phyloP scores from a whole-genome alignment of 257 asterid species.

The Prunella vulgaris region DNA sequence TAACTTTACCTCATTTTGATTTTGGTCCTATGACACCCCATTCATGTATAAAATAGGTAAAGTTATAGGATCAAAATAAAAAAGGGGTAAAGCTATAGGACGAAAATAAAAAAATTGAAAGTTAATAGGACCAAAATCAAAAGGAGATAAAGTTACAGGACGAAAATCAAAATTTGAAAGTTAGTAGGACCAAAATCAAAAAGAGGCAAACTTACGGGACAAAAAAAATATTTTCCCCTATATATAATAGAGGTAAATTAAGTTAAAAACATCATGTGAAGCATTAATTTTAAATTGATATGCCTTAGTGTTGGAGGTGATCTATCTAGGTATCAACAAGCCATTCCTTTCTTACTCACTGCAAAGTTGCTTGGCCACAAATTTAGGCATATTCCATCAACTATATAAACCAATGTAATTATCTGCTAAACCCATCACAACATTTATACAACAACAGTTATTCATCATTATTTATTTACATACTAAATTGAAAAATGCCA shows the following conservation, averaged over 20 bases:
- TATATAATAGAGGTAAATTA: neutral
- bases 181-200: too few species aligned
- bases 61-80: too few species aligned
- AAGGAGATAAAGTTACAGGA: too few species aligned
- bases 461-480: neutral
- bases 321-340: slow-evolving; percentile 23
- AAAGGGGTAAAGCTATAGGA: too few species aligned
- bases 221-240: too few species aligned
- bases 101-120: too few species aligned
- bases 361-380: slow-evolving; percentile 33
- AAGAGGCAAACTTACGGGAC: too few species aligned
- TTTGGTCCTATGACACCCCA: too few species aligned
- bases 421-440: neutral
- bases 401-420: slow-evolving; percentile 24
- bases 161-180: too few species aligned
- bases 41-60: too few species aligned
- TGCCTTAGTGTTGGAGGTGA: slow-evolving; percentile 21
- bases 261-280: slow-evolving; percentile 12
- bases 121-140: too few species aligned
- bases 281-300: neutral
- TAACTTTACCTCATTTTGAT: too few species aligned
- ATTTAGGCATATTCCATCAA: slow-evolving; percentile 27
- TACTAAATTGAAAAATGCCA: slow-evolving; percentile 34
- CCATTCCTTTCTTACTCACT: slow-evolving; percentile 39
- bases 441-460: neutral